Base-by-base conservation (phyloP, 345 rosid genomes). In the Euclidium syriacum region DNA sequence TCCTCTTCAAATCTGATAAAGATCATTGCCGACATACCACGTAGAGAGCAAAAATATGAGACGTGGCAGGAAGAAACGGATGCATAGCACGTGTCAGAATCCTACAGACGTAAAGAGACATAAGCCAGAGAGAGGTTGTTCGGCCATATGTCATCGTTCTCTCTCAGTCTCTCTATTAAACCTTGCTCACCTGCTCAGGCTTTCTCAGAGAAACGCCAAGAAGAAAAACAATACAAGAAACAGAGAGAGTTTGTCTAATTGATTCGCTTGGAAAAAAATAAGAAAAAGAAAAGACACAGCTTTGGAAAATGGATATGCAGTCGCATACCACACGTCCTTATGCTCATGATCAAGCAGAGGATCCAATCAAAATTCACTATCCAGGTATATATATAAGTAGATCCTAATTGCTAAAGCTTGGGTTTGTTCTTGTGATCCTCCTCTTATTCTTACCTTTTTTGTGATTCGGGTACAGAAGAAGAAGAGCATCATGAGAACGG, bases 401-500 rank as follows among this genome's bases (percentile, higher is more conserved):
- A 15, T 49, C 12, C 17, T 18, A 8, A 47, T 4, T 39, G 33
- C 9, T 10, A 1, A 40, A 52, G 11, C 0, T 24, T 14, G 2
- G 12, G 40, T 17, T 18, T 54, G 2, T 39, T 2, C 1, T 12
- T 39, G 1, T 4, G 4, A 4, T 41, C 11, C 3, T 40, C 6
- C 19, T 5, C 6, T 5, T 40, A 7, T 12, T 4, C 11, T 15
- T 30, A 4, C 20, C 38, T 18, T 3, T 23, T 2, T 14, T 62
- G 30, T 62, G 64, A 19, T 11, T 26, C 1, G 18, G 30, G 4
- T n/a, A 46, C 73, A 71, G 88, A 63, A 22, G 85, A 77, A 75
- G 79, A 77, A 47, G 81, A 78, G 42, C 73, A 80, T 40, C 79
- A 71, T 7, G 78, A 72, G 20, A 90, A 76, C 47, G 84, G 80